Evolutionary conservation across 768 basidiomycete genomes (phyloP).

Genomic region (Tricholoma bakamatsutake): DNA sequence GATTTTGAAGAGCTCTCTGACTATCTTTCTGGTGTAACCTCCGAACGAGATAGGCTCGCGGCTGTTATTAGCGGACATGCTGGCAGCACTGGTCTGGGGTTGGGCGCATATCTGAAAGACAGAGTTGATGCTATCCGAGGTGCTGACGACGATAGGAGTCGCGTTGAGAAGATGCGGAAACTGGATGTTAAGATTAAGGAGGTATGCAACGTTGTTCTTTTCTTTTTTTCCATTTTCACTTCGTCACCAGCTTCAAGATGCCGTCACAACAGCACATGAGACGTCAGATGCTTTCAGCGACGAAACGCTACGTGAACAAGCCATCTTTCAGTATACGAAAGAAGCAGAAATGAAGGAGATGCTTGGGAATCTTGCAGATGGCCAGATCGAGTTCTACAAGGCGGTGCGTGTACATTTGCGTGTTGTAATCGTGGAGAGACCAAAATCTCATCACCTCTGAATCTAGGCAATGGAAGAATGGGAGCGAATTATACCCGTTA

Average conservation of each 20-base stretch:
- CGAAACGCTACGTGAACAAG: conserved; percentile 88
- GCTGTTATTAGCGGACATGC: conserved; percentile 88
- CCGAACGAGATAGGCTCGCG: conserved; percentile 88
- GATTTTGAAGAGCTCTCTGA: conserved; percentile 97
- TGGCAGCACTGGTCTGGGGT: conserved; percentile 75
- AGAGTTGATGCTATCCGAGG: conserved; percentile 89
- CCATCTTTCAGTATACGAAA: conserved; percentile 85
- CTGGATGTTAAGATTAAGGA: conserved; percentile 94
- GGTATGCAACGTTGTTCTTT: conserved; percentile 36
- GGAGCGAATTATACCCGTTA: conserved; percentile 90
- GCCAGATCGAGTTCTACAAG: conserved; percentile 93
- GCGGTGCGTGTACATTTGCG: conserved; percentile 39
- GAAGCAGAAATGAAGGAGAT: conserved; percentile 97
- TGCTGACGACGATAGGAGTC: conserved; percentile 86
- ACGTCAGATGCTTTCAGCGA: conserved; percentile 96
- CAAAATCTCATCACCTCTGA: conserved; percentile 2
- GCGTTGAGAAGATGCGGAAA: conserved; percentile 92
- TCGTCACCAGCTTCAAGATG: conserved; percentile 78
- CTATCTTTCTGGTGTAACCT: conserved; percentile 88
- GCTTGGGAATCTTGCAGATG: conserved; percentile 82
- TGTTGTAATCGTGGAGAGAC: not conserved
- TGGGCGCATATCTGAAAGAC: conserved; percentile 88
- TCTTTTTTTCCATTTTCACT: conserved; percentile 1
- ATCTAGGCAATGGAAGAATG: conserved; percentile 91
- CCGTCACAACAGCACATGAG: conserved; percentile 91